Base-by-base conservation (phyloP, 352 stramenopile species). In the Pythium scleroteichum region DNA sequence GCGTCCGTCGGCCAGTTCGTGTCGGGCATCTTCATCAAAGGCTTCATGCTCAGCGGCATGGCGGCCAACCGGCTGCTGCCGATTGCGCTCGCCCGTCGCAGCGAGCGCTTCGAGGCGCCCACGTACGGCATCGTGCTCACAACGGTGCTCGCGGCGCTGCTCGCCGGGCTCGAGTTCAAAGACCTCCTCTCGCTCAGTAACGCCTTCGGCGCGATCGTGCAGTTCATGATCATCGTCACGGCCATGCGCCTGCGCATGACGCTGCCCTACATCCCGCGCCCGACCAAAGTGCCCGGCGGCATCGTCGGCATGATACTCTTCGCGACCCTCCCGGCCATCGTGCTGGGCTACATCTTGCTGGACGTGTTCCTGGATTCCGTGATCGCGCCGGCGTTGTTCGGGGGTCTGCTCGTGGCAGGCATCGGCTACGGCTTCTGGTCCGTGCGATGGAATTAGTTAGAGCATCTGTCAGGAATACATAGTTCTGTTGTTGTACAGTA, bases 11-110 rank as follows among this genome's bases (percentile, higher is more conserved):
- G 84, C 12, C 63, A 95, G 40, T 97, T 96, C 69, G 72, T 90
- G 62, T 76, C 84, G 14, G 90, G 96, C 64, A 91, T 98, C 69
- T 93, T 78, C 20, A 74, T 76, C n/a, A 87, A 97, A 71, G 71
- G 89, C 16, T 96, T 86, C 59, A 82, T 95, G 71, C 46, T 98
- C 13, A 69, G 55, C 14, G 66, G 67, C 47, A 79, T 85, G 73
- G 74, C 87, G 10, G 78, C 95, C 44, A 73, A 82, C 27, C 82
- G 86, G 16, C 78, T 94, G 33, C 51, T 96, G n/a, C 88, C 88
- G 0, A 73, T 73, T 27, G 62, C 86, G 13, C 85, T 97, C 40
- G 75, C 85, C 3, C 91, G 76, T 2, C 68, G 69, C n/a, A 68
- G 41, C 54, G 33, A 26, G 4, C 23, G 45, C 5, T 72, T 63